Evolutionary conservation across 2,329 filamentous ascomycete species (phyloP).

Genomic region (Tolypocladium album): DNA sequence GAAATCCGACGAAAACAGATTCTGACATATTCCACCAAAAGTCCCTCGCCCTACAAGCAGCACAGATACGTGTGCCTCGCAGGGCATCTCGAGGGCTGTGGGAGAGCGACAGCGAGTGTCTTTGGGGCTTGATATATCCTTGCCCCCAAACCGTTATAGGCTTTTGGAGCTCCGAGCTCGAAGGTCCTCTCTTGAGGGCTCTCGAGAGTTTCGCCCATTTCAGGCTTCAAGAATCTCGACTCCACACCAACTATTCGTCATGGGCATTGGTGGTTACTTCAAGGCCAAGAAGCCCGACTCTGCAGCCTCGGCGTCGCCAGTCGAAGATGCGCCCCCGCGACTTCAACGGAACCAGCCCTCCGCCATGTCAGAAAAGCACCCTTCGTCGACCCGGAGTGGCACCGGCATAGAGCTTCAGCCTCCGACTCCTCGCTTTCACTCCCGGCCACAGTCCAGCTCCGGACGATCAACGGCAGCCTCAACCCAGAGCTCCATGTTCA

Average conservation of each 20-base stretch:
- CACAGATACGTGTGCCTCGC: not conserved
- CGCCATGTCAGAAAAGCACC: constrained; percentile 25
- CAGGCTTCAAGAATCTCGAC: not conserved
- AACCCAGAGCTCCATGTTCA: constrained; percentile 39
- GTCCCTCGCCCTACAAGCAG: not conserved
- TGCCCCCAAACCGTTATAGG: not conserved
- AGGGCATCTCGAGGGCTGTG: not conserved
- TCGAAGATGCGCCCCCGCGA: constrained; percentile 8
- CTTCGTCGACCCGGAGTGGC: constrained; percentile 14
- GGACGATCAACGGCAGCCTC: constrained; percentile 28
- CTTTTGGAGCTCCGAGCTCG: not conserved
- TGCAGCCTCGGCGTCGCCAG: constrained; percentile 4
- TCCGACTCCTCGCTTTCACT: constrained; percentile 26
- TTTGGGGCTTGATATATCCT: not conserved
- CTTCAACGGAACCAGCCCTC: constrained; percentile 13
- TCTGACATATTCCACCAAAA: not conserved
- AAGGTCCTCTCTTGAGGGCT: not conserved
- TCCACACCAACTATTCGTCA: constrained; percentile 18
- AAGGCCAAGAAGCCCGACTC: constrained; percentile 28
- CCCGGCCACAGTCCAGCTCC: constrained; percentile 28
- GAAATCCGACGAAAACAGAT: not conserved
- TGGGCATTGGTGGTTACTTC: constrained; percentile 55
- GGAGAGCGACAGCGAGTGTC: not conserved
- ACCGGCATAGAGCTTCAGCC: constrained; percentile 38
- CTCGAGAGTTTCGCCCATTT: not conserved